Evolutionary conservation across 768 basidiomycete genomes (phyloP), one percentile per base, ranked within the genome.

Genomic region (Collybia mongolica): DNA sequence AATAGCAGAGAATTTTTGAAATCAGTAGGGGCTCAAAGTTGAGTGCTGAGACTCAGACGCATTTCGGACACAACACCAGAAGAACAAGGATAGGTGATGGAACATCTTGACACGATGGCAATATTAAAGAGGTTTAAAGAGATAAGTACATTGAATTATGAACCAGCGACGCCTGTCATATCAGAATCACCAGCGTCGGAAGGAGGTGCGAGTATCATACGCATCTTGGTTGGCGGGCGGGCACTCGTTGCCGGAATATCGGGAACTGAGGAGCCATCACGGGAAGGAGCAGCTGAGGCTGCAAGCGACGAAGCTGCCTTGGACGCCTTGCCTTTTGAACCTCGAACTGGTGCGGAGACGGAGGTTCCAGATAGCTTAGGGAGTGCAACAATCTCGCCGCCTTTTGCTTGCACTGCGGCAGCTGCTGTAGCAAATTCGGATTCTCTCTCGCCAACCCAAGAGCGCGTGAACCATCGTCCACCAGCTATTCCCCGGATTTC

Each of bases 381-480:
- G 15, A 47, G 46, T n/a, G 46, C 24, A 23, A 47, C 37, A 39
- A 24, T 32, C 37, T 47, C 46, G 36, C 46, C 23, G 22, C 23
- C 5, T 39, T 47, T 47, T 18, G 69, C 64, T 6, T 61, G 65
- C 28, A 58, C 57, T 14, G 64, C 53, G 18, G 69, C 67, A 18
- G 66, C 46, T 22, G 69, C 65, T 20, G 66, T 57, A 6, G 83
- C 79, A 51, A 77, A 83, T 44, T 86, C 79, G 8, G 87, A 89
- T 44, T 90, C 87, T 64, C 88, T 90, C 53, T 84, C 84, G 19
- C 89, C 90, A n/a, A 89, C 86, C 88, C 88, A 92, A n/a, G 86
- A 69, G 26, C 77, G 79, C 5, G 82, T 70, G 56, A 90, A 85
- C 90, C 90, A 92, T 36, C 89, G 81, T 1, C 90, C 90, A 11